These are phyloP conservation scores for Podaxis sp. DNA, from an alignment of 768 basidiomycete species.

Conservation along the genomic window DNA sequence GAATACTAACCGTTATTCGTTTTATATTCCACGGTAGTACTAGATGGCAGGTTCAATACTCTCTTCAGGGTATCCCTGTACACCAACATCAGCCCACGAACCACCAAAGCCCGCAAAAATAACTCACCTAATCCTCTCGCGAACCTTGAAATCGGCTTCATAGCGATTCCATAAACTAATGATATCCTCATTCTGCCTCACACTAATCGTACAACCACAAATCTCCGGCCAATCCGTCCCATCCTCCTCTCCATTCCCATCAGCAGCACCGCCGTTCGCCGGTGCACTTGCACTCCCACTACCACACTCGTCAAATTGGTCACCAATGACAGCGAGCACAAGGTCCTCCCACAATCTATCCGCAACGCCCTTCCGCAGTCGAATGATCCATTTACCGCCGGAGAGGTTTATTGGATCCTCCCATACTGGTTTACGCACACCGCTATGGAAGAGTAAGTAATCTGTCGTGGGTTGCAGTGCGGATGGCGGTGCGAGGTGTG, in stretches of 20 bases:
- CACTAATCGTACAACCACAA: constrained; percentile 93
- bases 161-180: constrained; percentile 89
- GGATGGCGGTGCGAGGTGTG: constrained; percentile 86
- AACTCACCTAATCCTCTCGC: constrained; percentile 80
- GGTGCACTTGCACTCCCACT: constrained; percentile 17
- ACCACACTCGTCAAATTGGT: constrained; percentile 64
- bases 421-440: constrained; percentile 90
- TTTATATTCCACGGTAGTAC: constrained; percentile 92
- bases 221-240: constrained; percentile 72
- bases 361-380: constrained; percentile 86
- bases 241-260: constrained; percentile 38
- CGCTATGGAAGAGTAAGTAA: constrained; percentile 87
- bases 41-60: constrained; percentile 72
- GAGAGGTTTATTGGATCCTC: constrained; percentile 87
- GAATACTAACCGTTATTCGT: constrained; percentile 74
- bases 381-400: constrained; percentile 95
- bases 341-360: constrained; percentile 93
- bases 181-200: constrained; percentile 92
- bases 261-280: constrained; percentile 2
- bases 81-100: background rate
- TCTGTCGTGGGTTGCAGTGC: constrained; percentile 87
- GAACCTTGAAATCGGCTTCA: constrained; percentile 72
- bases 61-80: constrained; percentile 75
- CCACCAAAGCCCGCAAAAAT: background rate
- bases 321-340: constrained; percentile 84